Conservation (phyloP, 768 basidiomycete species). For the Russula ochroleuca region DNA sequence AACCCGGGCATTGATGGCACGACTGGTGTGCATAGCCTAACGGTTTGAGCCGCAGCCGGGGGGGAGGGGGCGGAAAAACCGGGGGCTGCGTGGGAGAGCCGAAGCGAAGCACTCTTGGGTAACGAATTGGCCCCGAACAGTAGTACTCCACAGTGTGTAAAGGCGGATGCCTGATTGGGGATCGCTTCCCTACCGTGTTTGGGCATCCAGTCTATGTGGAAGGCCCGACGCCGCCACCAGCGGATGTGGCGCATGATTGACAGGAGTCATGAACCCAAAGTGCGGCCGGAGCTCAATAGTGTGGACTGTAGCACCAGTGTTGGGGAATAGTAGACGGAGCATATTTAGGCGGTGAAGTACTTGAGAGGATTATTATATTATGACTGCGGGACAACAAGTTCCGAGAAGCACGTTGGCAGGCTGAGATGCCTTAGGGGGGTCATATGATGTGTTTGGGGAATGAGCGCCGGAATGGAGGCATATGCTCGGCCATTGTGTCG, state of each 20-base stretch:
- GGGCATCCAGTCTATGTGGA: not conserved
- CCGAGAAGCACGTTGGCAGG: not conserved
- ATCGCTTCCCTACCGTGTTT: constrained; percentile 8
- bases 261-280: not conserved
- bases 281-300: constrained; percentile 11
- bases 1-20: not conserved
- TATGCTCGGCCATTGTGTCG: not conserved
- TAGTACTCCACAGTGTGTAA: not conserved
- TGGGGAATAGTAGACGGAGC: not conserved
- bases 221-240: not conserved
- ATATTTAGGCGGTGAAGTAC: not conserved
- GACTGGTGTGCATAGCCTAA: not conserved
- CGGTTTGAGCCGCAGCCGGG: not conserved
- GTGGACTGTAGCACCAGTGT: not conserved
- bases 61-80: not conserved
- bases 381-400: not conserved
- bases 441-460: constrained; percentile 24
- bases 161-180: not conserved
- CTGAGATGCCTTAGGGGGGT: not conserved
- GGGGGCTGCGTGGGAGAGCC: not conserved
- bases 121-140: not conserved
- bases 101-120: not conserved
- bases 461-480: constrained; percentile 1
- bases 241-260: constrained; percentile 7
- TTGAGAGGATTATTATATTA: not conserved